A percentile compares a stretch with the other conserved stretches of the same genome.
phyloP scores from a whole-genome alignment of 176 grass and related monocot species.

The Lolium multiflorum region DNA sequence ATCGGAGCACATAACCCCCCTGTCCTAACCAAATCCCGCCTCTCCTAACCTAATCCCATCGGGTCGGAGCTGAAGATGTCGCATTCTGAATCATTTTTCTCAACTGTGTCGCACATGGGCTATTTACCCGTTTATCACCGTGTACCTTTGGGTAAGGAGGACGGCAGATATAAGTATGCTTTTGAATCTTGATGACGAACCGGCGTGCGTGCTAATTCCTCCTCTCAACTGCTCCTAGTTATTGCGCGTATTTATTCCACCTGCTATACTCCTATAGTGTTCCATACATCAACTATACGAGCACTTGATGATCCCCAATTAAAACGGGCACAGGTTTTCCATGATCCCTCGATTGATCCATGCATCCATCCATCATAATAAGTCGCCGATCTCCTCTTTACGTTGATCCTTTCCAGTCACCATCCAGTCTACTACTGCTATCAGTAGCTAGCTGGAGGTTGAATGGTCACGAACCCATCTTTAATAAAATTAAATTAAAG shows the following conservation, averaged over 20 bases:
- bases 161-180: too few relatives aligned
- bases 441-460: slow-evolving; percentile 30
- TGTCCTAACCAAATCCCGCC: too few relatives aligned
- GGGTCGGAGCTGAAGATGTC: too few relatives aligned
- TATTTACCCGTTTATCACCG: too few relatives aligned
- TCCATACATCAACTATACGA: neutral
- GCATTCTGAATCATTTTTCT: too few relatives aligned
- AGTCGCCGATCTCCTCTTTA: slow-evolving; percentile 16
- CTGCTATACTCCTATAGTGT: neutral
- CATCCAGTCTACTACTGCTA: slow-evolving; percentile 2
- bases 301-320: slow-evolving; percentile 20
- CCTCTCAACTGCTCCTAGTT: slow-evolving; percentile 47
- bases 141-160: too few relatives aligned
- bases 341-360: neutral
- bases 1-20: too few relatives aligned
- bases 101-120: too few relatives aligned
- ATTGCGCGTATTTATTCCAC: slow-evolving; percentile 39
- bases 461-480: slow-evolving; percentile 28
- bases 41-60: too few relatives aligned
- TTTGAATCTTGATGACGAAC: slow-evolving; percentile 37
- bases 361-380: slow-evolving; percentile 21
- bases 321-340: slow-evolving; percentile 38
- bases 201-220: slow-evolving; percentile 37
- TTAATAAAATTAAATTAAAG: slow-evolving; percentile 40
- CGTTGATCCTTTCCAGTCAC: slow-evolving; percentile 9